Evolutionary conservation across 177 flowering plant species (phyloP), one percentile per base, ranked within the genome.

Genomic region (Vitis hybrid): DNA sequence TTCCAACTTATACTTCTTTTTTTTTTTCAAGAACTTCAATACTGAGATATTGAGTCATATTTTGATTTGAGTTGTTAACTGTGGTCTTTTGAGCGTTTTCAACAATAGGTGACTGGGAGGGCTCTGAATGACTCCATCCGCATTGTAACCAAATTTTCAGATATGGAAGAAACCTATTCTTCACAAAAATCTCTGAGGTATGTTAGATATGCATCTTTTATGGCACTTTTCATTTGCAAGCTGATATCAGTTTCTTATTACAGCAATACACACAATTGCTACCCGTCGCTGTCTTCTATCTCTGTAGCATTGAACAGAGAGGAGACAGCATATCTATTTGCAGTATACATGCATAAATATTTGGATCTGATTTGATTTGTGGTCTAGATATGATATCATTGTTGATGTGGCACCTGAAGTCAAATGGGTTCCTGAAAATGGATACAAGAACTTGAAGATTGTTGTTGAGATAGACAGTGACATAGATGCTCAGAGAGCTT

Each of bases 371-470:
- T 64, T 62, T 68, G 22, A 10, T 70, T 76, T 74, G 56, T 70
- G 55, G 10, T 76, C 18, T 82, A 94, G 98, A 51, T 94, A 92
- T 79, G 97, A 91, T 66, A 82, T 87, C 19, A 55, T 89, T 68
- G 97, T 92, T 70, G 99, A 94, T 81, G 88, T 94, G 65, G 87
- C 83, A 66, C 99, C 99, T 70, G 92, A 89, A 79, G 77, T 92
- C 70, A 92, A 82, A 82, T 94, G 99, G 97, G 69, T 73, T 67
- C 85, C 93, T 58, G 94, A 90, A 72, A 72, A 89, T 77, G 97
- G 87, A 71, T 94, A 92, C 85, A 90, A 87, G 83, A 83, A 86
- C 74, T 74, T 94, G 86, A 91, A 91, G 76, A 75, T 94, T 70
- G 85, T 87, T 75, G 95, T 94, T 70, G 98, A 92, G 81, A 79